Conservation (phyloP, 768 basidiomycete genomes). For the Epithele typhae region DNA sequence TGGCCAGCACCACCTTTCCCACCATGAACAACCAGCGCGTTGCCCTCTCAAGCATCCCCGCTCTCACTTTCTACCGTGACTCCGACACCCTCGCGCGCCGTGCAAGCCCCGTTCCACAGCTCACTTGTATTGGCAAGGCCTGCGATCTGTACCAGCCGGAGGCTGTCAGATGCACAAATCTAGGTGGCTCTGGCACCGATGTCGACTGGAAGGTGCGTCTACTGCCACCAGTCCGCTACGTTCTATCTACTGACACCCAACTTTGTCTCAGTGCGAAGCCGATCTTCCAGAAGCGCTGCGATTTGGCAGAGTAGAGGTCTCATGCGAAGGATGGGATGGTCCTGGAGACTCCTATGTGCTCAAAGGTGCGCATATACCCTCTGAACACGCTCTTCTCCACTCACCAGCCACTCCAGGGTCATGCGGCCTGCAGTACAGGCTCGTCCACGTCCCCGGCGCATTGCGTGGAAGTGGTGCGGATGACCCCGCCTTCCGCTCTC, state of each 20-base stretch:
- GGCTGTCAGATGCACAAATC: conserved; percentile 77
- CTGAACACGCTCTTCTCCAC: not conserved
- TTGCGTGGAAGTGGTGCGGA: conserved; percentile 17
- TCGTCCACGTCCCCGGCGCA: conserved; percentile 59
- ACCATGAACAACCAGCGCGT: no score
- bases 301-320: conserved; percentile 81
- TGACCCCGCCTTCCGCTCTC: conserved; percentile 11
- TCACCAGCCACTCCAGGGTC: conserved; percentile 49
- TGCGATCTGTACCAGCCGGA: conserved; percentile 79
- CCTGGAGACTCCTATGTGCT: conserved; percentile 83
- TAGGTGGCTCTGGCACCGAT: conserved; percentile 72
- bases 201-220: conserved; percentile 85
- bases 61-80: conserved; percentile 77
- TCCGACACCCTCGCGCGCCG: conserved; percentile 62
- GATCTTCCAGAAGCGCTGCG: conserved; percentile 81
- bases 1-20: no score
- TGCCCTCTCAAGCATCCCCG: conserved; percentile 64
- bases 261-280: conserved; percentile 82
- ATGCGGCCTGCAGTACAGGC: conserved; percentile 80
- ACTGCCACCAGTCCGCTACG: no score
- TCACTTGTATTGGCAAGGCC: conserved; percentile 74
- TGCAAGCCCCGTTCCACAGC: conserved; percentile 67
- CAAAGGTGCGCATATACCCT: conserved; percentile 51
- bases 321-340: conserved; percentile 86
- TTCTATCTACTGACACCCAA: no score